Evolutionary conservation across 192 early-diverging fungal genomes (phyloP).

Genomic region (Radiomyces spectabilis): DNA sequence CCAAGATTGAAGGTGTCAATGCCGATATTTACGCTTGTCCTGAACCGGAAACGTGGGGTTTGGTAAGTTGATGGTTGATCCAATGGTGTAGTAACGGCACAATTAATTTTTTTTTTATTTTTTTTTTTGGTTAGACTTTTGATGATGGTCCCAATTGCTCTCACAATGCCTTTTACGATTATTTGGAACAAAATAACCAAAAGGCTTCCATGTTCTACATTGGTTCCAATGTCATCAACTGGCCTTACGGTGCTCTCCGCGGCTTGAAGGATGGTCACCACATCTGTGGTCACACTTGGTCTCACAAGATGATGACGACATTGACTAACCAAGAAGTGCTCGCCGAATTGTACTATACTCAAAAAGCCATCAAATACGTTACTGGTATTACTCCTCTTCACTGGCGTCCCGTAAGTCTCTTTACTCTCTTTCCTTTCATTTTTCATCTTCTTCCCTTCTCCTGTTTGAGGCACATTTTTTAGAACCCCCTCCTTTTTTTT

Average conservation of each 20-base stretch:
- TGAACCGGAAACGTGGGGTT: constrained; percentile 37
- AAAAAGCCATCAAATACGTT: constrained; percentile 35
- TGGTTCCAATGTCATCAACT: constrained; percentile 29
- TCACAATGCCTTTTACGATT: constrained; percentile 32
- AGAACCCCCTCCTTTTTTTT: not conserved
- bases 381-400: constrained; percentile 41
- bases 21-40: constrained; percentile 19
- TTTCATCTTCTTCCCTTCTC: not conserved
- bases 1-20: constrained; percentile 15
- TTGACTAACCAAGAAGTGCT: constrained; percentile 26
- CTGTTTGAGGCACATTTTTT: not conserved
- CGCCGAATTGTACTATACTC: constrained; percentile 41
- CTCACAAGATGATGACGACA: constrained; percentile 34
- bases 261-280: constrained; percentile 47
- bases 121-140: not conserved
- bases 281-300: constrained; percentile 52
- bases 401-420: constrained; percentile 40
- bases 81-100: too few relatives aligned
- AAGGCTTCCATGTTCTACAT: constrained; percentile 28
- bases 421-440: not conserved
- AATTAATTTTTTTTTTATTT: not conserved
- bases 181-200: constrained; percentile 31
- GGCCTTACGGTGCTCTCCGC: constrained; percentile 26
- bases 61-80: constrained; percentile 56
- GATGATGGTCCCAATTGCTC: constrained; percentile 54